Conservation (phyloP, 1,284 basidiomycete species). For the Chalciporus sp. region DNA sequence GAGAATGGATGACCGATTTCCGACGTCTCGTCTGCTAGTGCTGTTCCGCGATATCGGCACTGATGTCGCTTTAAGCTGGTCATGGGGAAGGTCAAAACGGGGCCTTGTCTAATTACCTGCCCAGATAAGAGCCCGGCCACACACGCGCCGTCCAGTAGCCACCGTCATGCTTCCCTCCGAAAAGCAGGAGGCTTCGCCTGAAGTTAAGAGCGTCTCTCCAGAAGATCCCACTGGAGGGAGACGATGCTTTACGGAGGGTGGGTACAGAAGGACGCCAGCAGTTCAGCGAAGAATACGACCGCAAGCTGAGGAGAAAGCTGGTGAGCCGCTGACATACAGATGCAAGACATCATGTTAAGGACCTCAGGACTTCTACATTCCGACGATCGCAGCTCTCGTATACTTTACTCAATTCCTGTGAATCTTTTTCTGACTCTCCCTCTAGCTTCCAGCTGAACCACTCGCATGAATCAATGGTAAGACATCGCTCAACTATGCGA, state of each 20-base stretch:
- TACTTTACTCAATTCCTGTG: constrained; percentile 69
- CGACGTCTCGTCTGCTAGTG: neutral
- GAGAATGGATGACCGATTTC: neutral
- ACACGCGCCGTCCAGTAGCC: neutral
- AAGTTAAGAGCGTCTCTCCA: constrained; percentile 1
- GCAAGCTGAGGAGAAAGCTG: constrained; percentile 54
- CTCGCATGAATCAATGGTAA: constrained; percentile 51
- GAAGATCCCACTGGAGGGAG: constrained; percentile 32
- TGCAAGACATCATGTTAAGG: neutral
- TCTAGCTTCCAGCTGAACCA: neutral
- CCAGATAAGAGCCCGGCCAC: neutral
- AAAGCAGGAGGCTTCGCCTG: neutral
- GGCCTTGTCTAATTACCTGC: neutral
- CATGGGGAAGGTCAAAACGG: neutral
- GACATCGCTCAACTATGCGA: constrained; percentile 65
- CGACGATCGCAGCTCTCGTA: constrained; percentile 61
- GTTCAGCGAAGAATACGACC: constrained; percentile 63
- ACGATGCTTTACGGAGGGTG: constrained; percentile 61
- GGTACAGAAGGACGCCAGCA: constrained; percentile 48
- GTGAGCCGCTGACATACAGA: constrained; percentile 30
- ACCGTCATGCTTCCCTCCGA: neutral
- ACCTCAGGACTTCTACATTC: constrained; percentile 55
- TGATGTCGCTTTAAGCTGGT: too few relatives aligned
- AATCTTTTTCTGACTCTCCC: constrained; percentile 12
- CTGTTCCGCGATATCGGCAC: neutral